Percentiles rank a stretch among this genome's conserved stretches.
phyloP scores from a whole-genome alignment of 202 grass and related monocot genomes.

The Dendrocalamus latiflorus region DNA sequence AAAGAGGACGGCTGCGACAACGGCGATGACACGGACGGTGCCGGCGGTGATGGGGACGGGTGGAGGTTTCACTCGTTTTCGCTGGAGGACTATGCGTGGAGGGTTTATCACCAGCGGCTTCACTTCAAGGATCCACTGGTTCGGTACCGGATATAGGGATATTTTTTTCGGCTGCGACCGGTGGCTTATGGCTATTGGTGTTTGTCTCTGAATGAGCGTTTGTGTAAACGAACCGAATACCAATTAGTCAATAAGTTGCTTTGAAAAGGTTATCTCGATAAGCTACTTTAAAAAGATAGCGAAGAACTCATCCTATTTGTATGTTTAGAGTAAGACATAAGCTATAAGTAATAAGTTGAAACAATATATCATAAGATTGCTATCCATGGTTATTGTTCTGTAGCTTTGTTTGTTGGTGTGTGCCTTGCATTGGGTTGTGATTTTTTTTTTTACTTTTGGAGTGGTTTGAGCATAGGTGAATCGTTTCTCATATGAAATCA shows the following conservation, averaged over 20 bases:
- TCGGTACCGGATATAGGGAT: constrained; percentile 35
- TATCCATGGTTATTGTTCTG: not conserved
- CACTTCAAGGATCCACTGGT: constrained; percentile 50
- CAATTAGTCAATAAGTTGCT: too few species aligned
- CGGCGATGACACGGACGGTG: not conserved
- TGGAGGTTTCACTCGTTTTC: constrained; percentile 40
- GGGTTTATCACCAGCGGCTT: constrained; percentile 48
- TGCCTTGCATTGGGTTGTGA: not conserved
- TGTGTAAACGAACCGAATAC: accelerated
- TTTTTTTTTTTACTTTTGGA: too few species aligned
- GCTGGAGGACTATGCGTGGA: constrained; percentile 62
- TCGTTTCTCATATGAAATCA: too few species aligned
- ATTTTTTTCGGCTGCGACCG: too few species aligned
- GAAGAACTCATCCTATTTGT: too few species aligned
- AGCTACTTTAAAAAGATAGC: too few species aligned
- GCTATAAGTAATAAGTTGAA: too few species aligned
- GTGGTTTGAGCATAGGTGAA: too few species aligned
- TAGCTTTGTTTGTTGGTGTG: constrained; percentile 15
- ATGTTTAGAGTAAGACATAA: too few species aligned
- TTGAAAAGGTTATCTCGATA: too few species aligned
- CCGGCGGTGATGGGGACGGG: not conserved
- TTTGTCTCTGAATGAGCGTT: too few species aligned
- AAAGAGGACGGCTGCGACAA: not conserved
- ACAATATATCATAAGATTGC: not conserved
- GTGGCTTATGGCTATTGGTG: too few species aligned